These are phyloP conservation scores for Fusarium nurragi DNA, from an alignment of 2,329 filamentous ascomycete species.

Conservation along the genomic window DNA sequence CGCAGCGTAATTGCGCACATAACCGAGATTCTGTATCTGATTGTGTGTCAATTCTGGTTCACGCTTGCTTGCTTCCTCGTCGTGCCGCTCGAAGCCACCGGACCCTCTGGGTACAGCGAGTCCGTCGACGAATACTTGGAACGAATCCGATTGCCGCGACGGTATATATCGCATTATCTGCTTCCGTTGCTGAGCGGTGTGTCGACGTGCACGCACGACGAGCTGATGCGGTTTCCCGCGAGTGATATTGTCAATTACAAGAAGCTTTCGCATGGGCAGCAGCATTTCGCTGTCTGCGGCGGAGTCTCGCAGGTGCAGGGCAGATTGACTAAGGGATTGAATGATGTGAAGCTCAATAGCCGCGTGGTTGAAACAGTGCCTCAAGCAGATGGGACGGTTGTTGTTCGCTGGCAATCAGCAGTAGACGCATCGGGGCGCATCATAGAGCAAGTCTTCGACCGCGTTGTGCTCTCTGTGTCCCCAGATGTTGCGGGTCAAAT, in stretches of 20 bases:
- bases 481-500: conserved; percentile 62
- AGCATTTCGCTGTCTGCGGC: conserved; percentile 61
- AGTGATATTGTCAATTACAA: conserved; percentile 63
- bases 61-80: conserved; percentile 61
- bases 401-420: conserved; percentile 50
- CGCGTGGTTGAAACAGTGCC: conserved; percentile 51
- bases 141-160: conserved; percentile 60
- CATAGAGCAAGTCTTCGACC: conserved; percentile 57
- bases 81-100: conserved; percentile 42
- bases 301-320: conserved; percentile 61
- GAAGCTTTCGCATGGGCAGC: conserved; percentile 55
- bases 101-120: conserved; percentile 48
- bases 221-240: conserved; percentile 62
- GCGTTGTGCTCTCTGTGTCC: conserved; percentile 63
- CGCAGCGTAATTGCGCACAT: conserved; percentile 52
- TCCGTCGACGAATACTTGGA: conserved; percentile 59
- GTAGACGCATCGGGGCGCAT: conserved; percentile 14
- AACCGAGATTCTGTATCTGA: conserved; percentile 55
- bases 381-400: conserved; percentile 17
- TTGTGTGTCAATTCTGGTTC: conserved; percentile 64
- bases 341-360: conserved; percentile 52
- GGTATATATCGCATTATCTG: conserved; percentile 60
- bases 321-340: conserved; percentile 53
- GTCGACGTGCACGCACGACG: conserved; percentile 62
- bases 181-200: conserved; percentile 65